phyloP scores from a whole-genome alignment of 495 filamentous ascomycete species.

The Arthonia radiata region DNA sequence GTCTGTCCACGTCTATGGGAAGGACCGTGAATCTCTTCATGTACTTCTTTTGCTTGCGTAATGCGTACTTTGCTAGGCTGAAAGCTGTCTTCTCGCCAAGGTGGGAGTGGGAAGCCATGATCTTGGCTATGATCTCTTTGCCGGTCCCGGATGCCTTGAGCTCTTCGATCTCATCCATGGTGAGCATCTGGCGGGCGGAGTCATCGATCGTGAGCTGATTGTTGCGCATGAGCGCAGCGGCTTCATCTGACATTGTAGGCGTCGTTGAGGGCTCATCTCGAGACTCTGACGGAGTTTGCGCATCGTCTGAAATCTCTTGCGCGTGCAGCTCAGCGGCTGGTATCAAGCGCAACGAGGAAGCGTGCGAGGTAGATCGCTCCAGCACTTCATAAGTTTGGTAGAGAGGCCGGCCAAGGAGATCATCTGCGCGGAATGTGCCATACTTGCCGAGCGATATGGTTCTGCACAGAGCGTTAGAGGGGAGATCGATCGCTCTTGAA shows the following conservation, averaged over 20 bases:
- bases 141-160: conserved; percentile 56
- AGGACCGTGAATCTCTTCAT: conserved; percentile 62
- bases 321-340: conserved; percentile 60
- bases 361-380: conserved; percentile 32
- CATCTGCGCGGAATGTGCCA: conserved; percentile 63
- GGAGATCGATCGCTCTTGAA: conserved; percentile 2
- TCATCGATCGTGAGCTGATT: conserved; percentile 64
- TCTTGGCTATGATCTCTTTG: conserved; percentile 65
- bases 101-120: conserved; percentile 60
- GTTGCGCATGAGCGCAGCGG: conserved; percentile 43
- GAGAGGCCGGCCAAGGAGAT: conserved; percentile 68
- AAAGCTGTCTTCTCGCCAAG: conserved; percentile 88
- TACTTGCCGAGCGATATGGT: conserved; percentile 72
- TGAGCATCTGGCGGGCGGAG: conserved; percentile 53
- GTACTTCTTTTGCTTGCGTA: conserved; percentile 86
- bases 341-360: conserved; percentile 45
- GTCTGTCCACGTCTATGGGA: conserved; percentile 50
- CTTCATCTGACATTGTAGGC: conserved; percentile 22
- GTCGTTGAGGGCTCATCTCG: conserved; percentile 19
- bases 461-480: conserved; percentile 19
- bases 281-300: conserved; percentile 17
- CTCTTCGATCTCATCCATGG: conserved; percentile 69
- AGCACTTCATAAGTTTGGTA: conserved; percentile 74
- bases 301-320: conserved; percentile 37
- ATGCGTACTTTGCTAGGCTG: conserved; percentile 78